phyloP scores from a whole-genome alignment of 371 early-diverging fungal genomes.

The Apophysomyces sp. region DNA sequence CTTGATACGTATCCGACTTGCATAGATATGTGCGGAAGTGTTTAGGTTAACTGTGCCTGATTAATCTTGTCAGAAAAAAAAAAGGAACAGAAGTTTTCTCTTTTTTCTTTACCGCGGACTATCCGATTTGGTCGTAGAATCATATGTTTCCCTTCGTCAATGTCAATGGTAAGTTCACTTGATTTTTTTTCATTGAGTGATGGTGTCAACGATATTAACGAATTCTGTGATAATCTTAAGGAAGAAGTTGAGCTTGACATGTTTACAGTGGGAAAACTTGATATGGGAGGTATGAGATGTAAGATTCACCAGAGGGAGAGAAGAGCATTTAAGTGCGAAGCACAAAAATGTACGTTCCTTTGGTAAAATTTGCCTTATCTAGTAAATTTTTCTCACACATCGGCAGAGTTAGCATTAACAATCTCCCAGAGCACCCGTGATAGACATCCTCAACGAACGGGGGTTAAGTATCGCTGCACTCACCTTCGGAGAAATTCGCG shows the following conservation, averaged over 20 bases:
- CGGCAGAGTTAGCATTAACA: background rate
- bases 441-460: background rate
- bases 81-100: background rate
- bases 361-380: background rate
- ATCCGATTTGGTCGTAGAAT: constrained; percentile 43
- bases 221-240: background rate
- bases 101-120: constrained; percentile 24
- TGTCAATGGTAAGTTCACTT: constrained; percentile 19
- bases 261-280: background rate
- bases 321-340: background rate
- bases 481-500: background rate
- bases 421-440: background rate
- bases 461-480: background rate
- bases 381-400: background rate
- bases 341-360: background rate
- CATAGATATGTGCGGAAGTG: constrained; percentile 25
- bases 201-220: background rate
- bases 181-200: background rate
- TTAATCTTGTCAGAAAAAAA: background rate
- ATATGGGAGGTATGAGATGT: background rate
- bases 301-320: background rate
- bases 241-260: background rate
- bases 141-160: constrained; percentile 41
- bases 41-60: constrained; percentile 33
- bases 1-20: constrained; percentile 37